Base-by-base conservation (phyloP, 1,139 yeast genomes). In the Lodderomyces margitis region DNA sequence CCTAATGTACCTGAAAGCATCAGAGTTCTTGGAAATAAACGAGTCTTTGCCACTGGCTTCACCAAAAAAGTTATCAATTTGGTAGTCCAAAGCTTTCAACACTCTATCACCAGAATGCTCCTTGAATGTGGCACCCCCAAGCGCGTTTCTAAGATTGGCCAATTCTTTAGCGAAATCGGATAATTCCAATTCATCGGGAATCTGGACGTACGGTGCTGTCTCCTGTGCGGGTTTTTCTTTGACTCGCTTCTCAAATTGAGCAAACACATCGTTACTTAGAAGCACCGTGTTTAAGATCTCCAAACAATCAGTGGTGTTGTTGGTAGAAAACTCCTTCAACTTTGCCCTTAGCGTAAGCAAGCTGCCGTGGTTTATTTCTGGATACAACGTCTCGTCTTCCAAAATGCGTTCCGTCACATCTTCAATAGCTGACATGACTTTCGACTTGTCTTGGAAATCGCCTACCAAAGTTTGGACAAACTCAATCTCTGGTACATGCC, bases 101-200 rank as follows among this genome's bases (percentile, higher is more conserved):
- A 65, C 48, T 16, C 55, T 54, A 1, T 44, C 41, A 5, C 50
- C 23, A 12, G 36, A 21, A 11, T 34, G 31, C 4, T 37, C 23
- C 4, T 31, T 35, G 38, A 46, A 46, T 5, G 41, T 43, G 9
- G 45, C 41, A 8, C 48, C 44, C 27, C 42, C 42, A 27, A 63
- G 54, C 21, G 49, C 53, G 2, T 44, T 40, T 31, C 48, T 52
- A 10, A 64, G 45, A 7, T 46, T 42, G 12, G 46, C 41, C 32
- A 66, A 49, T 40, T 63, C 66, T 4, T 51, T 41, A 2, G 45
- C 33, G 37, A 55, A 64, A 30, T 59, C 55, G 37, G 64, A 62
- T 15, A 66, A 45, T 15, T 40, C 23, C 21, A 50, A 44, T 15
- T 48, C 42, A 16, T 59, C 62, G 3, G 61, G 61, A 16, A 59